Conservation (phyloP, 352 stramenopile genomes). For the Globisporangium polare region DNA sequence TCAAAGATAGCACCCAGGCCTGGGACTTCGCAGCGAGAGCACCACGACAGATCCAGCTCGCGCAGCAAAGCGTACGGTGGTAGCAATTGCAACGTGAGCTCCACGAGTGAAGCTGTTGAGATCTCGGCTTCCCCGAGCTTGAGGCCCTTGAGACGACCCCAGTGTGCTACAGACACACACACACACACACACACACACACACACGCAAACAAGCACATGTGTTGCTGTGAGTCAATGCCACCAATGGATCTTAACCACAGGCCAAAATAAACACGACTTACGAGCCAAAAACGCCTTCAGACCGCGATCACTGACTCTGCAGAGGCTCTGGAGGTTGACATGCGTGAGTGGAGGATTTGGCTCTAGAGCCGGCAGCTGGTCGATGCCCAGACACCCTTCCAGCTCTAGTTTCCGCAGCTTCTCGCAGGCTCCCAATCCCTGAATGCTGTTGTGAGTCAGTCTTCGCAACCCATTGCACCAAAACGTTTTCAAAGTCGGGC, state of each 20-base stretch:
- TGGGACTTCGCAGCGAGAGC: conserved; percentile 10
- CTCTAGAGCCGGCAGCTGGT: conserved; percentile 5
- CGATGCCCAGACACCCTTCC: conserved; percentile 15
- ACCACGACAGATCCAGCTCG: conserved; percentile 24
- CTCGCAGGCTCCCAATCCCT: conserved; percentile 7
- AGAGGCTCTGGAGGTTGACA: conserved; percentile 18
- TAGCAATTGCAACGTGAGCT: background rate
- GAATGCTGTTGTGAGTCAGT: conserved; percentile 8
- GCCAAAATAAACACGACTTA: background rate
- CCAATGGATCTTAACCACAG: background rate
- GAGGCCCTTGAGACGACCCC: conserved; percentile 2
- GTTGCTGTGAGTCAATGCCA: background rate
- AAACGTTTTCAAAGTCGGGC: conserved; percentile 8
- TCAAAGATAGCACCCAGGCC: conserved; percentile 12
- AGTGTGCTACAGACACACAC: conserved; percentile 8
- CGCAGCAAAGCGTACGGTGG: background rate
- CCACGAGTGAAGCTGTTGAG: conserved; percentile 3
- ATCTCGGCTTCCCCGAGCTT: conserved; percentile 19
- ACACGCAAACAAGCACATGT: no score
- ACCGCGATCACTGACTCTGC: conserved; percentile 6
- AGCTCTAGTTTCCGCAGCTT: conserved; percentile 15
- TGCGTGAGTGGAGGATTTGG: background rate
- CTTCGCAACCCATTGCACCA: conserved; percentile 12
- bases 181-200: background rate
- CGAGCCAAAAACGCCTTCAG: conserved; percentile 6